phyloP scores from a whole-genome alignment of 257 asterid genomes.

The Nicotiana paniculata region DNA sequence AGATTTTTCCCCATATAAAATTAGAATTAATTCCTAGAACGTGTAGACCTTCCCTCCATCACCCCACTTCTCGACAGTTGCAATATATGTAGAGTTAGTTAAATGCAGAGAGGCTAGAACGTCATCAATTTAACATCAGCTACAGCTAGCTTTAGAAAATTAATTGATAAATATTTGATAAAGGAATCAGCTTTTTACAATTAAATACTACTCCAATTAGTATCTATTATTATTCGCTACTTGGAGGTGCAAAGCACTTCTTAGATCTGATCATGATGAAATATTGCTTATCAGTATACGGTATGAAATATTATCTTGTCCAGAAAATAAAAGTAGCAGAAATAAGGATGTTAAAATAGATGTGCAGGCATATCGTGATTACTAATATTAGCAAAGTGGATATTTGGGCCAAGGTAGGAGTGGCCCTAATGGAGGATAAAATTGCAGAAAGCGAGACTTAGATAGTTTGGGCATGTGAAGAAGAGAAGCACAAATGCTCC shows the following conservation, averaged over 20 bases:
- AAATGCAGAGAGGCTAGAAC: background rate
- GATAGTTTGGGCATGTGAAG: too few relatives aligned
- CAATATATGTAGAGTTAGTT: background rate
- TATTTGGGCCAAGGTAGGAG: too few relatives aligned
- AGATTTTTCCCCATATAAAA: background rate
- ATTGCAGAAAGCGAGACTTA: too few relatives aligned
- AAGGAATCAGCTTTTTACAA: background rate
- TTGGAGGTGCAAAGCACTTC: slow-evolving; percentile 7
- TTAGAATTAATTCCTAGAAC: background rate
- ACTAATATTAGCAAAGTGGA: too few relatives aligned
- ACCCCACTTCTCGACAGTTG: background rate
- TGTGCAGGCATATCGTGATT: too few relatives aligned
- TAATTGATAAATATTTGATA: background rate
- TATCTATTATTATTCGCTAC: background rate
- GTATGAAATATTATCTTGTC: too few relatives aligned
- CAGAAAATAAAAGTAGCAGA: too few relatives aligned
- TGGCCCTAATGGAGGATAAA: too few relatives aligned
- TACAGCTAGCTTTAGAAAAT: background rate
- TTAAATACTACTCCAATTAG: background rate
- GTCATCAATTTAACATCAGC: background rate
- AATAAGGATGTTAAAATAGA: too few relatives aligned
- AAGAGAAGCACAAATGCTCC: too few relatives aligned
- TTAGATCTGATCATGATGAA: background rate
- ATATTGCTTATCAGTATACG: too few relatives aligned
- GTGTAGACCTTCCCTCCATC: slow-evolving; percentile 7